phyloP scores from a whole-genome alignment of 2,329 filamentous ascomycete genomes.

The Aureobasidium sp. region DNA sequence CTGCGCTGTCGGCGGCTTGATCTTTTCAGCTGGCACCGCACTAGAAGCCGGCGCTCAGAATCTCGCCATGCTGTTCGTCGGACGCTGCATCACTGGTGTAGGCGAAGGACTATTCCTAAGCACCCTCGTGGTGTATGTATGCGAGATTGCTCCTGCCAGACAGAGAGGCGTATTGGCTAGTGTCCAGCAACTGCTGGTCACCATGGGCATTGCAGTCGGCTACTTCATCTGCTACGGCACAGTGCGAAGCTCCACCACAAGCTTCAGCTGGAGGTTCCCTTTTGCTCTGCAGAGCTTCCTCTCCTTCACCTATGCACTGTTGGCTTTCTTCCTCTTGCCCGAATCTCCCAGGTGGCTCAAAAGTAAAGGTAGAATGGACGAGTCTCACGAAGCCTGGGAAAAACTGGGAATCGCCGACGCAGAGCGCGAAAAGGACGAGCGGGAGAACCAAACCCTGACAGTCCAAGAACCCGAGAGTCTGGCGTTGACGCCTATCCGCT shows the following conservation, averaged over 20 bases:
- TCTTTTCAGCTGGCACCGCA: constrained; percentile 30
- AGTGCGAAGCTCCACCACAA: constrained; percentile 35
- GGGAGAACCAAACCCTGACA: constrained; percentile 20
- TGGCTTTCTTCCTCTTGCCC: constrained; percentile 37
- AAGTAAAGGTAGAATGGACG: constrained; percentile 35
- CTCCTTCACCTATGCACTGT: constrained; percentile 31
- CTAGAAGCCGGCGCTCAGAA: constrained; percentile 39
- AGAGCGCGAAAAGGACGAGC: constrained; percentile 37
- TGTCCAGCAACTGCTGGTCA: constrained; percentile 20
- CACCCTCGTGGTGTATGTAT: constrained; percentile 37
- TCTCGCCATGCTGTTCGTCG: constrained; percentile 43
- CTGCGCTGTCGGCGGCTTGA: constrained; percentile 38
- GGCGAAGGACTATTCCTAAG: constrained; percentile 45
- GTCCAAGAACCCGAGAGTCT: neutral
- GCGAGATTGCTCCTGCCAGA: constrained; percentile 48
- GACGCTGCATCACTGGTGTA: constrained; percentile 43
- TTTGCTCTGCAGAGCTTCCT: constrained; percentile 41
- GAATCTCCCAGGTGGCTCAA: constrained; percentile 53
- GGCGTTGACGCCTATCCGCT: constrained; percentile 3
- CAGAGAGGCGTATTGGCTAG: constrained; percentile 28
- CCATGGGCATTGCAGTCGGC: constrained; percentile 44
- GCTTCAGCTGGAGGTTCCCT: constrained; percentile 49
- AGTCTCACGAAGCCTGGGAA: constrained; percentile 37
- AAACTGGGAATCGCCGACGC: constrained; percentile 29
- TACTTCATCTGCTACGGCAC: constrained; percentile 55